phyloP scores from a whole-genome alignment of 2,329 filamentous ascomycete species.

The Chrysoporthe austroafricana region DNA sequence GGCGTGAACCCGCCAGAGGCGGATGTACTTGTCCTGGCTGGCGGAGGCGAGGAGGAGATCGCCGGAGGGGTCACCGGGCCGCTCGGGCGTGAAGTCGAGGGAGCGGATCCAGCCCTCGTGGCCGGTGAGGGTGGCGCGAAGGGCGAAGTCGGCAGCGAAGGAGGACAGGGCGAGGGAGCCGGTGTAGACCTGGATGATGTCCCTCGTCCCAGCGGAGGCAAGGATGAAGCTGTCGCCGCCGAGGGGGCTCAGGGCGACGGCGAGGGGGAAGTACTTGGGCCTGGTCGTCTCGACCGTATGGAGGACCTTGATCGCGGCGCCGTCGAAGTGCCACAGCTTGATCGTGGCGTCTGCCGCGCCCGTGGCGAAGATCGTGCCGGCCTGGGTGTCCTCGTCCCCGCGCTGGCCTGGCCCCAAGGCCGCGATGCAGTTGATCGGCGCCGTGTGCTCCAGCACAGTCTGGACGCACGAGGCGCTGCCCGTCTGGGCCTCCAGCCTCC shows the following conservation, averaged over 20 bases:
- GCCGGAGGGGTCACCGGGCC: constrained; percentile 47
- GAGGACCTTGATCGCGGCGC: constrained; percentile 54
- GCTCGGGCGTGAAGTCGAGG: constrained; percentile 75
- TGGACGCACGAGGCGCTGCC: constrained; percentile 49
- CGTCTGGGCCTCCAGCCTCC: constrained; percentile 51
- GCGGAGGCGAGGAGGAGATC: constrained; percentile 88
- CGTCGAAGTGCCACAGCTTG: constrained; percentile 69
- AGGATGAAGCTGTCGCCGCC: constrained; percentile 62
- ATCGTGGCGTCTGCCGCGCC: constrained; percentile 80
- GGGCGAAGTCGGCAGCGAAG: constrained; percentile 56
- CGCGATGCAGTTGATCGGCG: constrained; percentile 72
- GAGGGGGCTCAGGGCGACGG: constrained; percentile 70
- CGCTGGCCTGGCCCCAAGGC: constrained; percentile 39
- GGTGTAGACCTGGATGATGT: constrained; percentile 79
- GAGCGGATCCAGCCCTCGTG: constrained; percentile 96
- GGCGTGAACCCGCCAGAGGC: constrained; percentile 84
- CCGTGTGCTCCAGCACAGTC: constrained; percentile 69
- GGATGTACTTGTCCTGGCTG: constrained; percentile 96
- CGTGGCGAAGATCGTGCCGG: constrained; percentile 64
- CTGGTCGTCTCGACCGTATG: constrained; percentile 70
- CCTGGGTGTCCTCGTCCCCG: background rate
- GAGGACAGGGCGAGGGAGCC: constrained; percentile 25
- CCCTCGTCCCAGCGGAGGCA: constrained; percentile 84
- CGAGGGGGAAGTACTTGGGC: constrained; percentile 81
- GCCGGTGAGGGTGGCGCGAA: constrained; percentile 78